A percentile compares a stretch with the other conserved stretches of the same genome.
Conservation (phyloP, 1,284 basidiomycete species). For the Exsudoporus floridanus region DNA sequence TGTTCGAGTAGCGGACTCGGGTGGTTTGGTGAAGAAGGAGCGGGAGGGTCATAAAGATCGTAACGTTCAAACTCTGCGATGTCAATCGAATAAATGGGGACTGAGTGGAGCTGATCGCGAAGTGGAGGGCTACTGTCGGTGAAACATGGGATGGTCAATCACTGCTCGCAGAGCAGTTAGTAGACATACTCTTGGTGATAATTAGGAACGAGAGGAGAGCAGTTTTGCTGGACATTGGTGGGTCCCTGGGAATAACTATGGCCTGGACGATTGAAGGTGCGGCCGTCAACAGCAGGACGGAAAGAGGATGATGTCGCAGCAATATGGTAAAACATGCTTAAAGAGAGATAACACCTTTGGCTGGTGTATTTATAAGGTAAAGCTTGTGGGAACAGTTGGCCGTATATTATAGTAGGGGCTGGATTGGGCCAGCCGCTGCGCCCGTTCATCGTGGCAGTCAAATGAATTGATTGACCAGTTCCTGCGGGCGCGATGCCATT, state of each 20-base stretch:
- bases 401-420: background rate
- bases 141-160: background rate
- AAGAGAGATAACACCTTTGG: background rate
- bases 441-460: background rate
- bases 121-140: background rate
- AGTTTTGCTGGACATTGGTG: background rate
- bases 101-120: background rate
- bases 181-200: conserved; percentile 7
- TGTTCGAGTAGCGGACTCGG: background rate
- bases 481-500: background rate
- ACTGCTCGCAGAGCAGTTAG: background rate
- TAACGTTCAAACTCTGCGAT: background rate
- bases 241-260: background rate
- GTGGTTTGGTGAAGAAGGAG: conserved; percentile 1
- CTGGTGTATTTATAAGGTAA: background rate
- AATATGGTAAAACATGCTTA: background rate
- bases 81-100: background rate
- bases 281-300: background rate
- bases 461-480: background rate
- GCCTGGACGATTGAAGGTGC: background rate
- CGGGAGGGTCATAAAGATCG: background rate
- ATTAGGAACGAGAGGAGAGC: background rate
- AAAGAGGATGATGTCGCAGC: background rate
- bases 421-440: background rate
- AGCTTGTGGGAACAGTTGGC: background rate